Base-by-base conservation (phyloP, 805 yeast species). In the Candida boleticola region DNA sequence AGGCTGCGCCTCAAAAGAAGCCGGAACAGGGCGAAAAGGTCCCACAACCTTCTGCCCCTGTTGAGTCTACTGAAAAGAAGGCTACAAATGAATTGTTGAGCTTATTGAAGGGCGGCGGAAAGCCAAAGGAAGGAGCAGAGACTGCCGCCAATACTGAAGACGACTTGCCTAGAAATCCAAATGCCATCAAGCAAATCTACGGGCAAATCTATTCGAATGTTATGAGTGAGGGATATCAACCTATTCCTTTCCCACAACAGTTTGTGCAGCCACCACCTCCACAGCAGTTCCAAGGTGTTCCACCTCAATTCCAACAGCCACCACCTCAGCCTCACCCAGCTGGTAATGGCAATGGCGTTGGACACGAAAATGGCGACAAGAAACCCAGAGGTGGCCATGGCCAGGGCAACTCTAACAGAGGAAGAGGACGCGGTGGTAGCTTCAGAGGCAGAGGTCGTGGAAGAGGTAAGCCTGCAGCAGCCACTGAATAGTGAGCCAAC, bases 181-280 rank as follows among this genome's bases (percentile, higher is more conserved):
- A 61, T 29, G 70, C 73, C 4, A 64, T 69, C 43, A 64, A 66
- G 49, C 71, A 63, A 44, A 60, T 70, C 36, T 70, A 69, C 43
- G 73, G 72, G 2, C 71, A 68, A 44, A 70, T 70, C 31, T 69
- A 68, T 52, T 63, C 65, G 39, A 61, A 64, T 39, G 73, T 70
- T 20, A 68, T 70, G 74, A 57, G 51, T 47, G 69, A 68, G 40
- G 73, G 73, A 3, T 43, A 42, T 13, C 36, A 32, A 6, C 44
- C 40, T 16, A 34, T 37, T 4, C 32, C 32, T 5, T 41, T 17
- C 20, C 45, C 47, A 26, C 46, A 14, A 18, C 27, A 22, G 14
- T 22, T 22, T 35, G n/a, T 35, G 20, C 38, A 16, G 27, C 39
- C 46, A 5, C 41, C 46, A 17, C 33, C 25, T 16, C 42, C 20